phyloP scores from a whole-genome alignment of 345 rosid genomes.

The Dipteronia sinensis region DNA sequence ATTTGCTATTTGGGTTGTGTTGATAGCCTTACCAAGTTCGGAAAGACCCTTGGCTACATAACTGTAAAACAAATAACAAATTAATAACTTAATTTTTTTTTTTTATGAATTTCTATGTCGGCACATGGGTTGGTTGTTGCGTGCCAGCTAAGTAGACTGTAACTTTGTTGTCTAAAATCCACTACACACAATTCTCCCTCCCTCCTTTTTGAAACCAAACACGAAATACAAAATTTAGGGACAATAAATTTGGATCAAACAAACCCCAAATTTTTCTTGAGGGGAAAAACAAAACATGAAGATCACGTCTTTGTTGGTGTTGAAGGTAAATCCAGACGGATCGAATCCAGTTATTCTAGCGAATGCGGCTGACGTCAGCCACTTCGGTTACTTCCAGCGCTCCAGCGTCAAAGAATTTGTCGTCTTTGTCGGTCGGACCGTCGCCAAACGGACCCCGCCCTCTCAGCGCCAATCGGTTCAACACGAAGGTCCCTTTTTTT shows the following conservation, averaged over 20 bases:
- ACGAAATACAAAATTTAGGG: too few relatives aligned
- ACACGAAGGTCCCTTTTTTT: conserved; percentile 64
- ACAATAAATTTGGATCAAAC: background rate
- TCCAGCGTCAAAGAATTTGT: conserved; percentile 84
- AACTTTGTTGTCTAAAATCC: background rate
- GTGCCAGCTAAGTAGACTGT: background rate
- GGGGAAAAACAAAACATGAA: conserved; percentile 50
- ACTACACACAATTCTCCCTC: background rate
- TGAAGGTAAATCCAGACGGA: conserved; percentile 67
- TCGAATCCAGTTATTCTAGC: conserved; percentile 71
- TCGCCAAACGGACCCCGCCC: conserved; percentile 84
- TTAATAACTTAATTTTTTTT: too few relatives aligned
- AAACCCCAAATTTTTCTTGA: background rate
- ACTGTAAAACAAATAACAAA: too few relatives aligned
- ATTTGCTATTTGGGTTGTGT: too few relatives aligned
- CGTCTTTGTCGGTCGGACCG: conserved; percentile 88
- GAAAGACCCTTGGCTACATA: too few relatives aligned
- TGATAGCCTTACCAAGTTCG: too few relatives aligned
- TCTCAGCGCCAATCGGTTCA: conserved; percentile 91
- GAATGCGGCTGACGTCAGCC: conserved; percentile 78
- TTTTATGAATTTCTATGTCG: too few relatives aligned
- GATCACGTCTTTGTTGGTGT: conserved; percentile 87
- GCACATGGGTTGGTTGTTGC: background rate
- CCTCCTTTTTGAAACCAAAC: background rate
- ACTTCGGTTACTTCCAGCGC: conserved; percentile 88